A percentile compares a stretch with the other conserved stretches of the same genome.
phyloP scores from a whole-genome alignment of 2,329 filamentous ascomycete genomes.

The Trichoderma polysporum region DNA sequence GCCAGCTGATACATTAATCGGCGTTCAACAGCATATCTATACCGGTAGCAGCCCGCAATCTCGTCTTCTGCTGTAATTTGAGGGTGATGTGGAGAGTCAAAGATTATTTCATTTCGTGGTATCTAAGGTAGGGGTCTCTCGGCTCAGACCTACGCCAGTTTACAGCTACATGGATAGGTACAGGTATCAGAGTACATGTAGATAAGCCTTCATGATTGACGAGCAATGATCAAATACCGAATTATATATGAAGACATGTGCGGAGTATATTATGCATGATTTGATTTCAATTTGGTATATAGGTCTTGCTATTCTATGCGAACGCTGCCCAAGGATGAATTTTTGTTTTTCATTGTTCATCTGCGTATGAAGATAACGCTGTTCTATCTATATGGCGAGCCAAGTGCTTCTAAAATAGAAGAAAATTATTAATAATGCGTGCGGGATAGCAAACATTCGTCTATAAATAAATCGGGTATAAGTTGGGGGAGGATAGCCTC shows the following conservation, averaged over 20 bases:
- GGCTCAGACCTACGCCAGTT: not conserved
- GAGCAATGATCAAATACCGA: not conserved
- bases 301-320: not conserved
- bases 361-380: not conserved
- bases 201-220: not conserved
- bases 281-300: not conserved
- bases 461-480: constrained; percentile 7
- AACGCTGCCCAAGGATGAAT: not conserved
- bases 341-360: not conserved
- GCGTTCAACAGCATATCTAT: not conserved
- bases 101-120: not conserved
- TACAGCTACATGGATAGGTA: not conserved
- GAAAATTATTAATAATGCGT: not conserved
- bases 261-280: not conserved
- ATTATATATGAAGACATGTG: not conserved
- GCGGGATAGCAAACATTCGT: constrained; percentile 2
- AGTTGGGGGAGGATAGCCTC: not conserved
- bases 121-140: not conserved
- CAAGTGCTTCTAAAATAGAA: not conserved
- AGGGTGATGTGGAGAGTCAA: not conserved
- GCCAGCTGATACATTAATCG: not conserved
- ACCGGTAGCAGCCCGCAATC: not conserved
- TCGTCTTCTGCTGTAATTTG: not conserved
- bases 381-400: not conserved
- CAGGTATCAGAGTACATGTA: no score